Percentiles rank a stretch among this genome's conserved stretches.
Evolutionary conservation across 345 rosid species (phyloP).

Genomic region (Sisymbrium altissimum): DNA sequence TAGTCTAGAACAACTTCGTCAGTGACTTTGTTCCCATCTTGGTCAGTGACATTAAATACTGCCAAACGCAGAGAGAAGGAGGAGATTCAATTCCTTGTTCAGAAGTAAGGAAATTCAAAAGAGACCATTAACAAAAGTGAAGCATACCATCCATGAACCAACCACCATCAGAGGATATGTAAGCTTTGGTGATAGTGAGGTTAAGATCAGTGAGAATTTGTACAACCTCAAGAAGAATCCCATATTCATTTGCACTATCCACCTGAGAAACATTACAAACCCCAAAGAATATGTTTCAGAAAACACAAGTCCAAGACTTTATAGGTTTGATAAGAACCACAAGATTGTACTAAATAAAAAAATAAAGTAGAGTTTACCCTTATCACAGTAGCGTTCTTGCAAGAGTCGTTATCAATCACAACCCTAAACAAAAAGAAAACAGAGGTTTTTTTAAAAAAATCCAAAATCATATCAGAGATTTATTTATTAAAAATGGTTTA

Average conservation of each 20-base stretch:
- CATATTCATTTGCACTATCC: conserved; percentile 92
- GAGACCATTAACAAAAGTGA: background rate
- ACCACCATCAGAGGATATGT: conserved; percentile 93
- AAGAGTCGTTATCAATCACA: conserved; percentile 87
- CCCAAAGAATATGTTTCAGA: background rate
- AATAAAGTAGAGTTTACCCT: conserved; percentile 43
- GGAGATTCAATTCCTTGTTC: conserved; percentile 4
- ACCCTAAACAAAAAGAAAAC: conserved; percentile 47
- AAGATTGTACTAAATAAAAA: background rate
- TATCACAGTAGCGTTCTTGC: conserved; percentile 86
- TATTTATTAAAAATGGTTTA: background rate
- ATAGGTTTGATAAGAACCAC: background rate
- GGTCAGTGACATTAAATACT: conserved; percentile 91
- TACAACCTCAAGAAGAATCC: conserved; percentile 92
- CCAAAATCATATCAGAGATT: conserved; percentile 4
- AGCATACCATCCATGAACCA: conserved; percentile 98
- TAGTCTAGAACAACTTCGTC: conserved; percentile 72
- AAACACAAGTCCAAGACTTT: conserved; percentile 5
- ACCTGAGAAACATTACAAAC: conserved; percentile 48
- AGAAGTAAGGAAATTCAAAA: background rate
- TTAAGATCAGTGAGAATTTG: conserved; percentile 92
- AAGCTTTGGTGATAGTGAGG: conserved; percentile 77
- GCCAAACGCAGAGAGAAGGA: background rate
- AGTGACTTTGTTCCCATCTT: conserved; percentile 78
- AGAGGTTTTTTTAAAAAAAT: conserved; percentile 12